phyloP scores from a whole-genome alignment of 495 filamentous ascomycete species.

The Parachaetomium inaequale region DNA sequence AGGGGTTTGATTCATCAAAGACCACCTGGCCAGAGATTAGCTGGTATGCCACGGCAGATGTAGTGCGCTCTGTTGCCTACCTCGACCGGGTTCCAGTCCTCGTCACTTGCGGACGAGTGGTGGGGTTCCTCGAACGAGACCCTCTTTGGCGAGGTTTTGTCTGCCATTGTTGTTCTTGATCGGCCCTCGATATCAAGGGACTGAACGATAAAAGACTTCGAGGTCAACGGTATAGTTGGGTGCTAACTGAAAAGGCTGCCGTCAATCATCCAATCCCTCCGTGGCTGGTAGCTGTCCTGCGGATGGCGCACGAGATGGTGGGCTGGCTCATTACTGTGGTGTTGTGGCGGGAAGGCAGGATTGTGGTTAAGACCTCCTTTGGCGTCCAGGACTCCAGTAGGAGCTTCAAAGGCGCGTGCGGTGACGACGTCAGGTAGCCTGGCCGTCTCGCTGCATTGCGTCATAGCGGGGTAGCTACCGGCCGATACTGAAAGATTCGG shows the following conservation, averaged over 20 bases:
- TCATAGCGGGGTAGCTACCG: conserved; percentile 19
- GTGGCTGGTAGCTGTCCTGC: not conserved
- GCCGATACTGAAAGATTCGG: not conserved
- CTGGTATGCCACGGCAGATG: not conserved
- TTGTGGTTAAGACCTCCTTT: not conserved
- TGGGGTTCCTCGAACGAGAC: conserved; percentile 16
- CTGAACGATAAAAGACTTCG: not conserved
- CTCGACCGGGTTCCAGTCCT: conserved; percentile 43
- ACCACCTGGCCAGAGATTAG: conserved; percentile 55
- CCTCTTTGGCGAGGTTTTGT: not conserved
- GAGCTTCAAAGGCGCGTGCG: too few relatives aligned
- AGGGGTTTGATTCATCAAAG: conserved; percentile 65
- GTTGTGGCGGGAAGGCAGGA: not conserved
- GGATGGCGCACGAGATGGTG: not conserved
- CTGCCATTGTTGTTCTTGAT: not conserved
- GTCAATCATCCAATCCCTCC: not conserved
- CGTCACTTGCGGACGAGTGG: conserved; percentile 38
- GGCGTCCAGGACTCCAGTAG: too few relatives aligned
- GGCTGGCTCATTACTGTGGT: conserved; percentile 9
- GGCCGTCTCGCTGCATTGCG: conserved; percentile 2
- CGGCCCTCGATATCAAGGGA: not conserved
- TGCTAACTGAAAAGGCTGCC: not conserved
- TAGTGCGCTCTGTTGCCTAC: conserved; percentile 22
- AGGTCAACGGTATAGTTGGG: not conserved
- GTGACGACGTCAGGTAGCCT: conserved; percentile 6